Evolutionary conservation across 805 yeast genomes (phyloP), one percentile per base, ranked within the genome.

Genomic region (Yamadazyma takamatsuzukensis): DNA sequence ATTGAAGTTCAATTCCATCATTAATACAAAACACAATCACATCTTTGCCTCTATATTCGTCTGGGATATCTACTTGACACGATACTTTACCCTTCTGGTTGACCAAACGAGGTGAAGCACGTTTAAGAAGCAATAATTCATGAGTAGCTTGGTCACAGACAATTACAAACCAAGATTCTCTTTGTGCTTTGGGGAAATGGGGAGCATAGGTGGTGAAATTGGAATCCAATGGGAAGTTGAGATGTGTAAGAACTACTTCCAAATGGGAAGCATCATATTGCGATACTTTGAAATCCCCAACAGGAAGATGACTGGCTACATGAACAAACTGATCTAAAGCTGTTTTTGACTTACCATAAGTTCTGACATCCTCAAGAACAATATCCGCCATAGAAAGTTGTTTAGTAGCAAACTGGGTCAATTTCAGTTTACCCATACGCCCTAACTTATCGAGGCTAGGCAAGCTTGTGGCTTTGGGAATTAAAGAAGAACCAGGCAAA

Each of bases 161-260:
- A 29, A 90, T 73, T 7, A 80, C 72, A 54, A 90, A 86, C 97
- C 98, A 93, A 0, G 94, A 78, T 53, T 93, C 97, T 49, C 87
- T 80, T 58, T 93, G 98, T 2, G 79, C 67, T 56, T 93, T 90
- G 27, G 96, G 95, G 61, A 85, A 93, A 46, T 74, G 76, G 2
- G 94, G 90, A 36, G 89, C 69, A 48, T 80, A 77, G 32, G 86
- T 74, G 43, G 74, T 75, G 63, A 78, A 83, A 27, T 81, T 88
- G 3, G 64, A 61, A 41, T 72, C 74, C 34, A 61, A 50, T 3
- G 77, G 68, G 15, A 40, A 45, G 33, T 74, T 77, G n/a, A 63
- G 59, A 51, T 83, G 94, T 6, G 52, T 54, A 22, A 86, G 59
- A 14, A 54, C 59, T 14, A 85, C 62, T 0, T 37, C 41, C 11